Percentiles rank a stretch among this genome's conserved stretches.
Evolutionary conservation across 306 rosid species (phyloP).

Genomic region (Quercus engelmannii): DNA sequence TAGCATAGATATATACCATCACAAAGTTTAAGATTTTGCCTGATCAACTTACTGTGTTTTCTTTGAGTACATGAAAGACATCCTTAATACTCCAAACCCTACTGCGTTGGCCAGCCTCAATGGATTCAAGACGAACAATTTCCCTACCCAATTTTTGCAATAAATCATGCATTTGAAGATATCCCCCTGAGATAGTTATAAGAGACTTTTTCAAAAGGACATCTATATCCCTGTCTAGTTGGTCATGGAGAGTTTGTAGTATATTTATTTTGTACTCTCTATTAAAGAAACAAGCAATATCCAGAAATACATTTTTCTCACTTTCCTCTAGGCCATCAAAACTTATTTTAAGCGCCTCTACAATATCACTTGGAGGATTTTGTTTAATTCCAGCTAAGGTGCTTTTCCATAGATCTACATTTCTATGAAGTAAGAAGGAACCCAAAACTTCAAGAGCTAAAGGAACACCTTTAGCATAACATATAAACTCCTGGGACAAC

Average conservation of each 20-base stretch:
- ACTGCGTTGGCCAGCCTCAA: background rate
- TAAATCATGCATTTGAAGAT: background rate
- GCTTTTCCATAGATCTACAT: background rate
- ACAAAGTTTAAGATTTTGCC: background rate
- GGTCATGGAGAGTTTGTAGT: background rate
- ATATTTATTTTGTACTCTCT: background rate
- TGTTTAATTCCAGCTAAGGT: background rate
- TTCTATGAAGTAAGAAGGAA: background rate
- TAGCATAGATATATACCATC: background rate
- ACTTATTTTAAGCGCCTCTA: background rate
- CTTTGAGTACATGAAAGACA: background rate
- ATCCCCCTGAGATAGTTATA: background rate
- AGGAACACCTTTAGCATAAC: background rate
- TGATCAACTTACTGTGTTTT: background rate
- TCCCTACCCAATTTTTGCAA: too few species aligned
- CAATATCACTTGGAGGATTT: background rate
- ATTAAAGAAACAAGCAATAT: background rate
- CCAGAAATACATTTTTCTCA: background rate
- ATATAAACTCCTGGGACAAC: background rate
- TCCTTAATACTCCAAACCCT: conserved; percentile 6
- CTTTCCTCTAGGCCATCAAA: background rate
- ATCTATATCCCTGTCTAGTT: background rate
- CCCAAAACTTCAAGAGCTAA: background rate
- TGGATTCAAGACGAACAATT: background rate
- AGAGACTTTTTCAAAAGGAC: background rate